phyloP scores from a whole-genome alignment of 2,329 filamentous ascomycete genomes.

The Rhinocladiella similis region DNA sequence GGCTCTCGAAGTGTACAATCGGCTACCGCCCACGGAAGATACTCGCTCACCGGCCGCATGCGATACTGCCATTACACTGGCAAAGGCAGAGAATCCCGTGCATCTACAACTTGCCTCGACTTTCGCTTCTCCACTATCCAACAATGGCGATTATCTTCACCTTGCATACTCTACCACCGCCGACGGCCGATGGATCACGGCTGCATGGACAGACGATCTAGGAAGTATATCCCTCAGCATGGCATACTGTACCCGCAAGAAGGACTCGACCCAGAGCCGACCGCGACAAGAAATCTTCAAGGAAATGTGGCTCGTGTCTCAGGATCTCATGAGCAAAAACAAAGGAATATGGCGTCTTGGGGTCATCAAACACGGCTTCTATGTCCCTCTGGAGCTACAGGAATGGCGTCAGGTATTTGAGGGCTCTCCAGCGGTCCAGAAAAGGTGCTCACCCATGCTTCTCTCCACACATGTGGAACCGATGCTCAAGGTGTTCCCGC shows the following conservation, averaged over 20 bases:
- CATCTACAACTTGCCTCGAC: constrained; percentile 55
- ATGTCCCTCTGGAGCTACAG: constrained; percentile 54
- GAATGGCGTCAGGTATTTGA: constrained; percentile 27
- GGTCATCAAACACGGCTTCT: constrained; percentile 53
- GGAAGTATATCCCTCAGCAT: constrained; percentile 55
- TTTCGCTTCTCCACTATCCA: constrained; percentile 54
- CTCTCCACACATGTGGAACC: constrained; percentile 20
- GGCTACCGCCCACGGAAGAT: constrained; percentile 50
- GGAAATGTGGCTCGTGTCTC: constrained; percentile 60
- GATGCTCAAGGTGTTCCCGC: constrained; percentile 10
- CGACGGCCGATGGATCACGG: constrained; percentile 59
- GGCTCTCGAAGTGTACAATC: constrained; percentile 59
- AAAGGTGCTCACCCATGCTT: constrained; percentile 18
- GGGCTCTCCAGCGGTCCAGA: constrained; percentile 2
- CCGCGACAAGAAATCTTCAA: constrained; percentile 51
- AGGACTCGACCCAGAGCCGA: constrained; percentile 25
- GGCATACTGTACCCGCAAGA: constrained; percentile 52
- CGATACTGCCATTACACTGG: constrained; percentile 56
- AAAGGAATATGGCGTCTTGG: constrained; percentile 58
- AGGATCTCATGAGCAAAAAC: constrained; percentile 54
- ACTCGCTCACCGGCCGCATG: constrained; percentile 40
- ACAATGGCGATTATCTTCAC: constrained; percentile 59
- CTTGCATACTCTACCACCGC: constrained; percentile 58
- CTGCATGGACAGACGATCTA: constrained; percentile 59
- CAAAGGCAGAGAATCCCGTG: constrained; percentile 51